These are phyloP conservation scores for Phytophthora quininea DNA, from an alignment of 352 stramenopile species.

Conservation along the genomic window DNA sequence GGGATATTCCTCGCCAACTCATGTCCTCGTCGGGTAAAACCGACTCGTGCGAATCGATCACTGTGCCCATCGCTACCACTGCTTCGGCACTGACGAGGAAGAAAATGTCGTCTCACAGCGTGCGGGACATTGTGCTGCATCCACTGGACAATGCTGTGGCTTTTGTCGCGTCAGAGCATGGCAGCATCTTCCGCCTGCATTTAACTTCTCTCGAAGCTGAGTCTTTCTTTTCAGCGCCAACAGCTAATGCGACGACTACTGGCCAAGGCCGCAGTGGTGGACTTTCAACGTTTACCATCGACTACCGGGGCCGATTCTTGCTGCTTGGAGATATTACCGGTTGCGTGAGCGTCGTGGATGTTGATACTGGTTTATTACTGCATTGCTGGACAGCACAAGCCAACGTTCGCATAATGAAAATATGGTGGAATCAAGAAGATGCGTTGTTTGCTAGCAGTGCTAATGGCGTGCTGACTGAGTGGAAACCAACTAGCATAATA, in stretches of 20 bases:
- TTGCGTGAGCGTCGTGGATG: slow-evolving; percentile 55
- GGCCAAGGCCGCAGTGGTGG: slow-evolving; percentile 28
- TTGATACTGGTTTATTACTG: slow-evolving; percentile 34
- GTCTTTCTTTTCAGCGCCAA: slow-evolving; percentile 37
- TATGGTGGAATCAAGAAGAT: slow-evolving; percentile 62
- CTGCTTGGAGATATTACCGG: slow-evolving; percentile 64
- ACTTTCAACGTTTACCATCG: slow-evolving; percentile 52
- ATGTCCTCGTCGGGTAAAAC: slow-evolving; percentile 41
- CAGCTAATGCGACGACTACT: background rate
- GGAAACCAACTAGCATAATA: slow-evolving; percentile 32
- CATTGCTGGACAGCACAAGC: slow-evolving; percentile 57
- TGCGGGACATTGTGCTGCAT: slow-evolving; percentile 61
- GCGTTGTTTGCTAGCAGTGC: slow-evolving; percentile 68
- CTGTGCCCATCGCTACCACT: slow-evolving; percentile 20
- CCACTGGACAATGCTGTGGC: slow-evolving; percentile 30
- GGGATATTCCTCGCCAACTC: slow-evolving; percentile 66
- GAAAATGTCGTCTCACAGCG: slow-evolving; percentile 44
- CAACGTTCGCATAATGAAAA: slow-evolving; percentile 68
- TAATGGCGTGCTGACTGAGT: slow-evolving; percentile 69
- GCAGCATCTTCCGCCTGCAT: slow-evolving; percentile 55
- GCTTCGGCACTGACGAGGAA: slow-evolving; percentile 29
- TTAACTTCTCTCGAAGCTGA: slow-evolving; percentile 37
- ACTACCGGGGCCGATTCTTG: slow-evolving; percentile 41
- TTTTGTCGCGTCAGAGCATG: slow-evolving; percentile 73
- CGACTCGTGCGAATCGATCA: slow-evolving; percentile 29